Conservation (phyloP, 2,329 filamentous ascomycete genomes). For the Aureobasidium sp. region DNA sequence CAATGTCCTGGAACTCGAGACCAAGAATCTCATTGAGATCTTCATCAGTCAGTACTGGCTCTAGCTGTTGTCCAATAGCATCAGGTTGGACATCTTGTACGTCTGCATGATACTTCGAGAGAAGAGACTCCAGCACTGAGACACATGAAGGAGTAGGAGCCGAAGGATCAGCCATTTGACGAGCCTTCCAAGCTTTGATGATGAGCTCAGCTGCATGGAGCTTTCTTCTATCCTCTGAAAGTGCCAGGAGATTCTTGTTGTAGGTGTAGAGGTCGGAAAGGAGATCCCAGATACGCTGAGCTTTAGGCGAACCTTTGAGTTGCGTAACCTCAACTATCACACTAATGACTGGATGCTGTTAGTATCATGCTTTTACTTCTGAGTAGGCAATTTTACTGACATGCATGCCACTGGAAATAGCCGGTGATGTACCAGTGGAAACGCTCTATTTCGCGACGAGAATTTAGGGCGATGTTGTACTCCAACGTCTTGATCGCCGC, state of each 20-base stretch:
- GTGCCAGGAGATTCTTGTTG: neutral
- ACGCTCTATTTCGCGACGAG: neutral
- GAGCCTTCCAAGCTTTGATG: slow-evolving; percentile 1
- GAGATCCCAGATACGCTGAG: neutral
- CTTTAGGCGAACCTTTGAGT: neutral
- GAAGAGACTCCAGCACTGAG: neutral
- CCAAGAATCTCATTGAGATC: neutral
- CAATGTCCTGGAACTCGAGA: slow-evolving; percentile 16
- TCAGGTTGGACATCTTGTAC: neutral
- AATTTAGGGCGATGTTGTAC: slow-evolving; percentile 11
- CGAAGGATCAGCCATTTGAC: neutral
- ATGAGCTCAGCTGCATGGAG: slow-evolving; percentile 2
- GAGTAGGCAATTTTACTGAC: neutral
- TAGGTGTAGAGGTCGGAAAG: neutral
- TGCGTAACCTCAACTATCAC: slow-evolving; percentile 13
- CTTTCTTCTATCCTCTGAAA: slow-evolving; percentile 6
- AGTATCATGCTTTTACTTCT: neutral
- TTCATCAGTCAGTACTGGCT: neutral
- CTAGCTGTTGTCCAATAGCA: neutral
- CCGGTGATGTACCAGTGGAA: slow-evolving; percentile 14
- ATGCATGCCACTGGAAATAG: slow-evolving; percentile 17
- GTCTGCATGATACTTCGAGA: neutral
- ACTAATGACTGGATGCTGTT: slow-evolving; percentile 1
- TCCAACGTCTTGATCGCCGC: slow-evolving; percentile 5
- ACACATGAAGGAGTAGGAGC: slow-evolving; percentile 3